Evolutionary conservation across 768 basidiomycete genomes (phyloP).

Genomic region (Termitomyces sp.): DNA sequence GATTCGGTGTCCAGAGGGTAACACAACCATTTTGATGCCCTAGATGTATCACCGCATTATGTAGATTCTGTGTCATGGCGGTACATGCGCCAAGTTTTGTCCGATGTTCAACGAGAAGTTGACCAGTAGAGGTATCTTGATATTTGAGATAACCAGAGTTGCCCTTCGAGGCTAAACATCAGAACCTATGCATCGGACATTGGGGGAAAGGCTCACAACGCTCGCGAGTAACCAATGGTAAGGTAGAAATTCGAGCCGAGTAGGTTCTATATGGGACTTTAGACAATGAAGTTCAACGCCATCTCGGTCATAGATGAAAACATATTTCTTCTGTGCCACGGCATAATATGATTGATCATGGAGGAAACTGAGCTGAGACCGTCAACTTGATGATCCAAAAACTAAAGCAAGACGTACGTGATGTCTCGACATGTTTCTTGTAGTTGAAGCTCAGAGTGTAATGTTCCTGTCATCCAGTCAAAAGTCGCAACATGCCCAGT

Average conservation of each 20-base stretch:
- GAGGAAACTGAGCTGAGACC: slow-evolving; percentile 53
- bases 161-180: slow-evolving; percentile 38
- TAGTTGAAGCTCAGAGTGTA: slow-evolving; percentile 86
- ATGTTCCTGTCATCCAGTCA: slow-evolving; percentile 84
- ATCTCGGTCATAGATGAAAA: slow-evolving; percentile 91
- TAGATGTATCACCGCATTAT: slow-evolving; percentile 91
- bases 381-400: not conserved
- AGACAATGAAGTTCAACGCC: slow-evolving; percentile 90
- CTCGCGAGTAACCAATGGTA: slow-evolving; percentile 93
- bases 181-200: not conserved
- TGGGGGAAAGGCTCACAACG: slow-evolving; percentile 48
- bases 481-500: slow-evolving; percentile 89
- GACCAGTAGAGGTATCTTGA: slow-evolving; percentile 94
- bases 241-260: slow-evolving; percentile 85
- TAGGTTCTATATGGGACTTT: slow-evolving; percentile 83
- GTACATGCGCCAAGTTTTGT: slow-evolving; percentile 84
- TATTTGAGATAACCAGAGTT: slow-evolving; percentile 92
- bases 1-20: slow-evolving; percentile 96
- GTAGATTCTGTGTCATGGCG: slow-evolving; percentile 85
- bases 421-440: slow-evolving; percentile 91
- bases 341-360: slow-evolving; percentile 93
- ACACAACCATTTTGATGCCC: slow-evolving; percentile 95
- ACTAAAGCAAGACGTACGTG: slow-evolving; percentile 49
- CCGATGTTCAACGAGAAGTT: slow-evolving; percentile 79
- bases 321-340: slow-evolving; percentile 94